phyloP scores from a whole-genome alignment of 2,329 filamentous ascomycete species.

The Curvularia spicifera region DNA sequence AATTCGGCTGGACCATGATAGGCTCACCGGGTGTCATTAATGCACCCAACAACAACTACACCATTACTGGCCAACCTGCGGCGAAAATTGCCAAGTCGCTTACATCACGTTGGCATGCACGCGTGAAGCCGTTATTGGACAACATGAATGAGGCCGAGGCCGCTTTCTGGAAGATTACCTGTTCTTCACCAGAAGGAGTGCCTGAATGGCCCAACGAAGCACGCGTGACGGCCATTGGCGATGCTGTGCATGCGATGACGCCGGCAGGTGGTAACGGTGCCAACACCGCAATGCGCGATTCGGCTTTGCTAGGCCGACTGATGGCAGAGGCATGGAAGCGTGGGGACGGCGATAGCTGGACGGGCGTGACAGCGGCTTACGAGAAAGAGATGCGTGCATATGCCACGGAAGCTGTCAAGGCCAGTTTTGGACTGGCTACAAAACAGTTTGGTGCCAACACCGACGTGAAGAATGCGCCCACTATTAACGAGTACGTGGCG shows the following conservation, averaged over 20 bases:
- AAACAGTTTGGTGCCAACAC: slow-evolving; percentile 21
- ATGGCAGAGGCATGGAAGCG: slow-evolving; percentile 37
- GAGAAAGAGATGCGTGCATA: slow-evolving; percentile 50
- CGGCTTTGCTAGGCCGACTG: slow-evolving; percentile 51
- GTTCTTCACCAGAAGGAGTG: slow-evolving; percentile 64
- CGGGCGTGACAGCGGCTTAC: slow-evolving; percentile 47
- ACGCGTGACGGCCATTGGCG: slow-evolving; percentile 56
- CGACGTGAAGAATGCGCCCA: slow-evolving; percentile 24
- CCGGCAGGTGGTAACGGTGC: slow-evolving; percentile 56
- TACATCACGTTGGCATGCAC: slow-evolving; percentile 62
- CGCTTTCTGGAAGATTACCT: slow-evolving; percentile 72
- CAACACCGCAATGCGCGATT: slow-evolving; percentile 54
- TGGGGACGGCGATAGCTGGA: slow-evolving; percentile 31
- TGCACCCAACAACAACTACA: slow-evolving; percentile 65
- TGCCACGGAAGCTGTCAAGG: slow-evolving; percentile 52
- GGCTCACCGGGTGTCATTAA: slow-evolving; percentile 64
- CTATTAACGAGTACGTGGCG: slow-evolving; percentile 27
- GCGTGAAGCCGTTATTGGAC: slow-evolving; percentile 64
- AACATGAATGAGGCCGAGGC: slow-evolving; percentile 64
- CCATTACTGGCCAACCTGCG: slow-evolving; percentile 63
- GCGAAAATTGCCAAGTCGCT: slow-evolving; percentile 64
- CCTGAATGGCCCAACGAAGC: slow-evolving; percentile 66
- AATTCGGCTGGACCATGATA: slow-evolving; percentile 70
- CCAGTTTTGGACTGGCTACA: slow-evolving; percentile 56
- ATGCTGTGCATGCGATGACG: slow-evolving; percentile 56